A percentile compares a stretch with the other conserved stretches of the same genome.
Evolutionary conservation across 257 asterid species (phyloP).

Genomic region (Nicotiana sylvestris): DNA sequence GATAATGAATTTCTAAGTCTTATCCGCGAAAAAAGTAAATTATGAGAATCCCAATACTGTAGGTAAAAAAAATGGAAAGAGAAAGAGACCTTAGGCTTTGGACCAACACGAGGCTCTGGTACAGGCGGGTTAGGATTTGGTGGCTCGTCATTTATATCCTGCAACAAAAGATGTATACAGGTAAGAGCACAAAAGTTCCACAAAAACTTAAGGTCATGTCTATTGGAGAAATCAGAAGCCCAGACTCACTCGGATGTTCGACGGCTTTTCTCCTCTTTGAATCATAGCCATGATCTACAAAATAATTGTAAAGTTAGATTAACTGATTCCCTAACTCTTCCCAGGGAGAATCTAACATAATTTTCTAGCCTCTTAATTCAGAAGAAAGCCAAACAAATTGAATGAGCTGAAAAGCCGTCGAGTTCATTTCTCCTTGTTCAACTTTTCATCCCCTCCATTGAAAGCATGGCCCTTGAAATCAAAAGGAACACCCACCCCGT

Average conservation of each 20-base stretch:
- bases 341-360: not conserved
- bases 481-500: not conserved
- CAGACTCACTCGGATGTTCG: conserved; percentile 71
- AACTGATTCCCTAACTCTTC: not conserved
- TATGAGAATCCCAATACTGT: not conserved
- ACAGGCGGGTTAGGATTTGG: conserved; percentile 90
- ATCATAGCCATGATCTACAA: conserved; percentile 86
- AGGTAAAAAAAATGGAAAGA: not conserved
- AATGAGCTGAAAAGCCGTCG: not conserved
- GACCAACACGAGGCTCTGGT: conserved; percentile 60
- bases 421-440: not conserved
- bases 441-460: not conserved
- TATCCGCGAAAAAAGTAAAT: not conserved
- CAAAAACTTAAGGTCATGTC: not conserved
- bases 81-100: conserved; percentile 70
- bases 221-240: conserved; percentile 2
- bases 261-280: conserved; percentile 90
- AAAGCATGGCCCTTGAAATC: not conserved
- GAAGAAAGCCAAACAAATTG: not conserved
- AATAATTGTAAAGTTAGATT: not conserved
- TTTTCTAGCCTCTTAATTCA: not conserved
- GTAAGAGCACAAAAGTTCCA: not conserved
- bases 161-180: conserved; percentile 15
- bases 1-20: not conserved
- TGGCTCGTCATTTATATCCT: conserved; percentile 86